Conservation (phyloP, 208 protist species). For the Acanthamoeba triangularis region DNA sequence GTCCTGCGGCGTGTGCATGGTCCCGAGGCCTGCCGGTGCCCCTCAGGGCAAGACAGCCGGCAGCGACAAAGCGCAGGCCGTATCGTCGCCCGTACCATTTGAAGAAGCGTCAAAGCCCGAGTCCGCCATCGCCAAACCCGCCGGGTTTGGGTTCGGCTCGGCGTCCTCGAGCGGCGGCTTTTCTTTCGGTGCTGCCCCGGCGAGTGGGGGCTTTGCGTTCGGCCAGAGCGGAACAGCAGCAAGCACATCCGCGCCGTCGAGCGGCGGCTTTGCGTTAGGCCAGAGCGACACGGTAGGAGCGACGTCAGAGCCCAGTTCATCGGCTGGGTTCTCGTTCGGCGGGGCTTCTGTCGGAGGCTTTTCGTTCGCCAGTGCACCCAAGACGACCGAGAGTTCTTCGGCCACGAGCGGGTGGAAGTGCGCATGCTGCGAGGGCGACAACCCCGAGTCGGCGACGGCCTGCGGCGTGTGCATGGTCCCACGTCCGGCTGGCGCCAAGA, state of each 20-base stretch:
- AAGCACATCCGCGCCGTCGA: not conserved
- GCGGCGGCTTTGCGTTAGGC: not conserved
- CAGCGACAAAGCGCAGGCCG: not conserved
- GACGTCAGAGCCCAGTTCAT: not conserved
- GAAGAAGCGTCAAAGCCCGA: too few relatives aligned
- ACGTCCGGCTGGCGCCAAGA: not conserved
- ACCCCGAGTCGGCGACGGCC: not conserved
- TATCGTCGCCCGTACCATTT: not conserved
- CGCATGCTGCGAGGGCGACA: not conserved
- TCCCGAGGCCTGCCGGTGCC: not conserved
- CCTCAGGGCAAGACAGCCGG: not conserved
- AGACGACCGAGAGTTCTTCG: not conserved
- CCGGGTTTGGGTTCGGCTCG: too few relatives aligned
- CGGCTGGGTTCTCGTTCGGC: not conserved
- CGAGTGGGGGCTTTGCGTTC: not conserved
- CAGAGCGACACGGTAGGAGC: not conserved
- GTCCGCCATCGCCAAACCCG: too few relatives aligned
- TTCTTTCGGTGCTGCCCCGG: too few relatives aligned
- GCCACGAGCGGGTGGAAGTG: slow-evolving; percentile 25
- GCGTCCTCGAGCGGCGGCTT: too few relatives aligned
- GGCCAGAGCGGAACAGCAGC: not conserved
- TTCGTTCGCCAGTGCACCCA: not conserved
- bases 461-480: not conserved
- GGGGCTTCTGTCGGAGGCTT: too few relatives aligned
- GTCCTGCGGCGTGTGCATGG: not conserved